A percentile compares a stretch with the other conserved stretches of the same genome.
phyloP scores from a whole-genome alignment of 148 eudicot genomes.

The Nepenthes gracilis region DNA sequence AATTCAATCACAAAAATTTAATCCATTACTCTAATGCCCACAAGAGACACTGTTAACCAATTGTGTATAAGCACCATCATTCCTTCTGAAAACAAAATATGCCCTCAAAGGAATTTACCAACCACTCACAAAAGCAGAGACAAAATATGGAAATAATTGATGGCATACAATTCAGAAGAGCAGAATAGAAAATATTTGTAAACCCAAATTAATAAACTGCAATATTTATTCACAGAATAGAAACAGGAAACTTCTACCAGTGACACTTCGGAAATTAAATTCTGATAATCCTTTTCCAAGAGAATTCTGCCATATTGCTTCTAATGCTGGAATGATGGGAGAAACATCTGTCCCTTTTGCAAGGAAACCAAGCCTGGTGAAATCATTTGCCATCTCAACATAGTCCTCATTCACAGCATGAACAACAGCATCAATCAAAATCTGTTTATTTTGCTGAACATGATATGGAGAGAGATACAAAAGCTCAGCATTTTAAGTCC shows the following conservation, averaged over 20 bases:
- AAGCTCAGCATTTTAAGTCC: background rate
- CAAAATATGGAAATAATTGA: too few species aligned
- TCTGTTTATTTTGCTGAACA: conserved; percentile 88
- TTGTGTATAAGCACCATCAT: too few species aligned
- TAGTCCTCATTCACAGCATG: conserved; percentile 99
- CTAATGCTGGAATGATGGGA: conserved; percentile 90
- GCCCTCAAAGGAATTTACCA: too few species aligned
- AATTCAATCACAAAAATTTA: too few species aligned
- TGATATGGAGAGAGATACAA: conserved; percentile 3
- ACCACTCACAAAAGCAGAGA: too few species aligned
- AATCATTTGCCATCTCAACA: conserved; percentile 98
- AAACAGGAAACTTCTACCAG: conserved; percentile 35
- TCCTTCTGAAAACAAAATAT: too few species aligned
- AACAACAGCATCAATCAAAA: conserved; percentile 94
- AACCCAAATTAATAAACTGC: too few species aligned
- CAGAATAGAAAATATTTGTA: too few species aligned
- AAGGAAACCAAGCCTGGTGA: conserved; percentile 95
- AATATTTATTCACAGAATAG: background rate
- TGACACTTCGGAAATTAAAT: conserved; percentile 93
- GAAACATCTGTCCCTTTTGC: conserved; percentile 93
- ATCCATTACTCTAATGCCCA: too few species aligned
- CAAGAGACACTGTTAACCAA: too few species aligned
- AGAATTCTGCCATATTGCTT: conserved; percentile 98
- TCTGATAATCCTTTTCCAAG: conserved; percentile 87
- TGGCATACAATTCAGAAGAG: too few species aligned